These are phyloP conservation scores for Xylaria venustula DNA, from an alignment of 495 filamentous ascomycete species.

Conservation along the genomic window DNA sequence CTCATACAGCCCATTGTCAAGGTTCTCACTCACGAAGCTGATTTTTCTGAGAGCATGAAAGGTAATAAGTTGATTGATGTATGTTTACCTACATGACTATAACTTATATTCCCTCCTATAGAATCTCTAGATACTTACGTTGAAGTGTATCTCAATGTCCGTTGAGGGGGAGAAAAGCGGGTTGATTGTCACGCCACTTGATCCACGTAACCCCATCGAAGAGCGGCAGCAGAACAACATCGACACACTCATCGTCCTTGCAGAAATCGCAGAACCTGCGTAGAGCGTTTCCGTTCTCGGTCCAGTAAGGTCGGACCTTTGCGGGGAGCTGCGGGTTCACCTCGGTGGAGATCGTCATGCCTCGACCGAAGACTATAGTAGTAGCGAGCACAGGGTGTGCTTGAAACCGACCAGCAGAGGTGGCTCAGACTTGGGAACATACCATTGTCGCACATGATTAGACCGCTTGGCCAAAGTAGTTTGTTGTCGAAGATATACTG, in stretches of 20 bases:
- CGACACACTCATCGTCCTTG: constrained; percentile 24
- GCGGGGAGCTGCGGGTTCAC: background rate
- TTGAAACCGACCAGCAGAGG: background rate
- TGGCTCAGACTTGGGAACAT: background rate
- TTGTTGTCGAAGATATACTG: constrained; percentile 14
- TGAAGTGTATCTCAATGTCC: background rate
- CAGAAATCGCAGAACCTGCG: constrained; percentile 29
- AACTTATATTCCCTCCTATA: background rate
- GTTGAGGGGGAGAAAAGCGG: background rate
- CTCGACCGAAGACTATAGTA: constrained; percentile 20
- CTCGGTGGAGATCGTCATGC: constrained; percentile 9
- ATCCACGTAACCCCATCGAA: constrained; percentile 37
- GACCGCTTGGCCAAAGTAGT: constrained; percentile 25
- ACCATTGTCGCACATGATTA: constrained; percentile 34
- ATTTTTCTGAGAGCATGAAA: background rate
- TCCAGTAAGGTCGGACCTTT: constrained; percentile 13
- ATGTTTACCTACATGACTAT: background rate
- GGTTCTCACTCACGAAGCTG: too few relatives aligned
- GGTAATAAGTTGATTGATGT: background rate
- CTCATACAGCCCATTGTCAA: too few relatives aligned
- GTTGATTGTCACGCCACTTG: constrained; percentile 8
- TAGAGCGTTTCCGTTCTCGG: constrained; percentile 12
- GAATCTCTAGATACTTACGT: background rate
- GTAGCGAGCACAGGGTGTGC: background rate
- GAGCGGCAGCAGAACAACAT: constrained; percentile 29